phyloP scores from a whole-genome alignment of 345 rosid genomes.

The Ailanthus altissimus region DNA sequence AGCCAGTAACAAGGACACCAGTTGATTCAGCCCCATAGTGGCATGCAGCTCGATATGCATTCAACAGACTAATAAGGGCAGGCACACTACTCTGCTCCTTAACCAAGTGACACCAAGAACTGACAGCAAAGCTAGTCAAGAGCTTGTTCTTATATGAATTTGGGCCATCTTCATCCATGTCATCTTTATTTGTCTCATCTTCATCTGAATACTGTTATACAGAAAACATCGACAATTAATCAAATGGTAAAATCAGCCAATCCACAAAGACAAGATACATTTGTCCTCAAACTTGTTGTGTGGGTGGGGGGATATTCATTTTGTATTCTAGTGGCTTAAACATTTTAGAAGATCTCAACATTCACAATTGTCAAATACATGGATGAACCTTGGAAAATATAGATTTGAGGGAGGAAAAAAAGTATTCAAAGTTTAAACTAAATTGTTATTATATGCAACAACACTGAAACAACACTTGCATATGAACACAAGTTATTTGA shows the following conservation, averaged over 20 bases:
- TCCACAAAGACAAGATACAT: neutral
- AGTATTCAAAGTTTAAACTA: neutral
- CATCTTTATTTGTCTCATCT: slow-evolving; percentile 42
- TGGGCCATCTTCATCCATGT: slow-evolving; percentile 36
- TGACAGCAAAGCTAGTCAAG: slow-evolving; percentile 51
- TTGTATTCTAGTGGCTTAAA: neutral
- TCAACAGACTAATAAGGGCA: slow-evolving; percentile 60
- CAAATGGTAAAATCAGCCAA: slow-evolving; percentile 9
- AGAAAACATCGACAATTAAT: slow-evolving; percentile 17
- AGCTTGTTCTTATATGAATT: slow-evolving; percentile 31
- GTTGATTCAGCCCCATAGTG: slow-evolving; percentile 62
- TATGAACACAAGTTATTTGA: neutral
- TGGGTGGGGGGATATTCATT: neutral
- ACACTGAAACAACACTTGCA: neutral
- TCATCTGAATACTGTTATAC: slow-evolving; percentile 51
- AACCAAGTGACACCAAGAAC: slow-evolving; percentile 48
- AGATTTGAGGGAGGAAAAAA: neutral
- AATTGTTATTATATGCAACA: neutral
- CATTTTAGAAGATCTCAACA: slow-evolving; percentile 1
- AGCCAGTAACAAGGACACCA: slow-evolving; percentile 24
- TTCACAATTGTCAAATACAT: neutral
- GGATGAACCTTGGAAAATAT: neutral
- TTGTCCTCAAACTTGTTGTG: neutral
- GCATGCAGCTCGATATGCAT: slow-evolving; percentile 83
- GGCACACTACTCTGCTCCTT: slow-evolving; percentile 53